Base-by-base conservation (phyloP, 495 filamentous ascomycete species). In the Penicillium cataractarum region DNA sequence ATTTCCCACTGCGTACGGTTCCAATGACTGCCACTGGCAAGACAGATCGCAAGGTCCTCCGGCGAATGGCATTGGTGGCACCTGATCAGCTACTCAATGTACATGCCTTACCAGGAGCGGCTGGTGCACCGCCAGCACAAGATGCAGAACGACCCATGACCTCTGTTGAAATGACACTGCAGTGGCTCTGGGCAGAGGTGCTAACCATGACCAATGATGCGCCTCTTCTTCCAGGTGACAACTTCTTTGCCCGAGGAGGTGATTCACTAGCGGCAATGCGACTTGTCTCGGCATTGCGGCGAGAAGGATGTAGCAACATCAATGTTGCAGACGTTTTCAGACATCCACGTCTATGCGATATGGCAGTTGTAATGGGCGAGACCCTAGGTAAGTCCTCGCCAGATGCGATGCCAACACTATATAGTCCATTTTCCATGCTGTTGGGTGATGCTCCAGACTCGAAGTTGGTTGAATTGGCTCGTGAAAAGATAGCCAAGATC, bases 1-100 rank as follows among this genome's bases (percentile, higher is more conserved):
- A 71, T 33, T 27, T 82, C 2, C 73, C 75, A 1, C 57, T 82
- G 2, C 55, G 66, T 3, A 56, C 62, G 26, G 70, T 82, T 57
- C 79, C 80, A 1, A 59, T 74, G 17, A 71, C 63, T 0, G 57
- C 60, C 10, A 74, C 74, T 5, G 76, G 70, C 6, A 81, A 81
- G 57, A 51, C 73, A 6, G 72, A 82, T 42, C 65, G 73, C n/a
- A 58, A 57, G 21, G 6, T 21, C 24, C 51, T 62, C 9, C 59
- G 31, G 24, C 27, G 44, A 29, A 37, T 62, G 15, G 48, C 48
- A 17, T 10, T 31, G 27, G 13, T 51, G 48, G 27, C 48, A 12
- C 48, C 27, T 4, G 48, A 51, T 12, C 22, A 51, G 15, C 22
- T 51, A 12, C 21, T 51, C 6, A 31, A 27, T 15, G 24, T 26